A percentile compares a stretch with the other conserved stretches of the same genome.
phyloP scores from a whole-genome alignment of 305 asterid genomes.

The Nicotiana rustica region DNA sequence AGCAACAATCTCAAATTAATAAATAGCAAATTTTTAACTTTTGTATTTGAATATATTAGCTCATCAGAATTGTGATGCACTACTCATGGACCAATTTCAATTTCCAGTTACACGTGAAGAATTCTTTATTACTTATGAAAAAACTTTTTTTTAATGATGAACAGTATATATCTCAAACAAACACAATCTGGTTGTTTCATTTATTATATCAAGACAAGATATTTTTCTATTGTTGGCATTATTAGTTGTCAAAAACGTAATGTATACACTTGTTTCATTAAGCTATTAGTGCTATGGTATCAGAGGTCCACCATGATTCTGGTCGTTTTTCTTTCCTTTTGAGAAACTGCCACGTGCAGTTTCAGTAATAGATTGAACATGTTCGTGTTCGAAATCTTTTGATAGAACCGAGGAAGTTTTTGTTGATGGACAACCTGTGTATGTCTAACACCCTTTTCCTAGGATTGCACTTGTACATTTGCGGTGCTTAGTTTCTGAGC shows the following conservation, averaged over 20 bases:
- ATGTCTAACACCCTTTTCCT: background rate
- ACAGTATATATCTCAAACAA: too few relatives aligned
- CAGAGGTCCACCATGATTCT: background rate
- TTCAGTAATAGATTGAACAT: background rate
- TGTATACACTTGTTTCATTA: background rate
- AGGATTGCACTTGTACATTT: background rate
- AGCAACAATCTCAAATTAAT: background rate
- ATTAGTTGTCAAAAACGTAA: background rate
- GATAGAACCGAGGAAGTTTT: background rate
- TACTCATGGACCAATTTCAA: conserved; percentile 20
- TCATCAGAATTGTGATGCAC: background rate
- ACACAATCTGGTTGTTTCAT: too few relatives aligned
- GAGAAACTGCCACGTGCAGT: background rate
- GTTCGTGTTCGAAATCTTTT: background rate
- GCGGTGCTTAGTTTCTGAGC: background rate
- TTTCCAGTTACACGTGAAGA: background rate
- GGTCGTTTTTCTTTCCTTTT: background rate
- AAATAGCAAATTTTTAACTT: background rate
- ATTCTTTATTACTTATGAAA: too few relatives aligned
- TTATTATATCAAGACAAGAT: background rate
- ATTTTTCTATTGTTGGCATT: background rate
- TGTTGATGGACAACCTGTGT: background rate
- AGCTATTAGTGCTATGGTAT: background rate
- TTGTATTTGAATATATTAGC: background rate
- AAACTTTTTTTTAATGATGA: too few relatives aligned